Percentiles rank a stretch among this genome's conserved stretches.
Conservation (phyloP, 495 filamentous ascomycete genomes). For the Cenococcum geophilum region DNA sequence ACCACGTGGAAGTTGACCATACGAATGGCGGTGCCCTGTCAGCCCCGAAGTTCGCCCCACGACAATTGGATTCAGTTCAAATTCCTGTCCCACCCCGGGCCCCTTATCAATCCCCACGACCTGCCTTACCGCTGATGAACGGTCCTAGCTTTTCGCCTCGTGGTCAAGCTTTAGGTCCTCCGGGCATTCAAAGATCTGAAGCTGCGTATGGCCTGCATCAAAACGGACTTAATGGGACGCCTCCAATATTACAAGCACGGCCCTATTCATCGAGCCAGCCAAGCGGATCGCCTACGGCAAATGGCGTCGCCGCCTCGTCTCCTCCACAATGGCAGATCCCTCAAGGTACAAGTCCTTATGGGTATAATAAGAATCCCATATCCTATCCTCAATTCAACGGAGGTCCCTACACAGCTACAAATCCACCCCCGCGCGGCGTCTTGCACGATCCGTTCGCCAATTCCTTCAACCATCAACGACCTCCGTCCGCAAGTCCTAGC, state of each 20-base stretch:
- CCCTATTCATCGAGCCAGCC: constrained; percentile 12
- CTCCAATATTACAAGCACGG: neutral
- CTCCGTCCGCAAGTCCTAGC: constrained; percentile 13
- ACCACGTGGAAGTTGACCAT: constrained; percentile 35
- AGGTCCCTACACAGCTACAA: constrained; percentile 9
- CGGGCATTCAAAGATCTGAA: constrained; percentile 30
- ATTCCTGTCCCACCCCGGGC: constrained; percentile 18
- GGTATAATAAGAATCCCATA: constrained; percentile 1
- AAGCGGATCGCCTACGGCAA: constrained; percentile 1
- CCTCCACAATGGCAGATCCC: constrained; percentile 21
- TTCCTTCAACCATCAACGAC: constrained; percentile 19
- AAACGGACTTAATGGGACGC: constrained; percentile 14
- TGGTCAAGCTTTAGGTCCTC: constrained; percentile 33
- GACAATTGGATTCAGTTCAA: constrained; percentile 30
- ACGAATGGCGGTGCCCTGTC: constrained; percentile 13
- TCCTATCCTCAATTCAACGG: constrained; percentile 16
- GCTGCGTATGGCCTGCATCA: constrained; percentile 20
- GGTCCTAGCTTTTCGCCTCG: constrained; percentile 38
- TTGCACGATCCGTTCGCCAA: constrained; percentile 4
- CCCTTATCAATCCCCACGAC: constrained; percentile 17
- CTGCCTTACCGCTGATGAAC: constrained; percentile 25
- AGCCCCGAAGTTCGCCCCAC: constrained; percentile 12
- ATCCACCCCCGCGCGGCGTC: constrained; percentile 5
- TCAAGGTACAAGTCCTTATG: constrained; percentile 2
- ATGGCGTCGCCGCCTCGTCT: constrained; percentile 23